Evolutionary conservation across 345 rosid genomes (phyloP), one percentile per base, ranked within the genome.

Genomic region (Populus deltoides): DNA sequence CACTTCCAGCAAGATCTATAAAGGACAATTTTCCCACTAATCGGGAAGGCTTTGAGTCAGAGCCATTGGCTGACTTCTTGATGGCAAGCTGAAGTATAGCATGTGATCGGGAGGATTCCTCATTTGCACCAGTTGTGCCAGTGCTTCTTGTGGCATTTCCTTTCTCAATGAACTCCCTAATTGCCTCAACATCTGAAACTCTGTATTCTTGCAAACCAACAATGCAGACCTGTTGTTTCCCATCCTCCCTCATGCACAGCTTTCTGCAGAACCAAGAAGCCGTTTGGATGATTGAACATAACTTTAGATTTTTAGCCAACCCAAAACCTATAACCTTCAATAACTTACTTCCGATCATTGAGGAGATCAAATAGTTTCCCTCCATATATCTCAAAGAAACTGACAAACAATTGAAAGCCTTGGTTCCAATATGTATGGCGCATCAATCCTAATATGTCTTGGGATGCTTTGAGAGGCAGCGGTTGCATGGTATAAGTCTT

Each of bases 401-500:
- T 89, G 77, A 89, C 88, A 84, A 83, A 82, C 74, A 90, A 83
- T 68, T 86, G 89, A 79, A 90, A 88, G 24, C 90, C 86, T 80
- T 88, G 89, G 77, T 83, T 89, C 67, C 85, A 59, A 81, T 89
- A 81, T 5, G 83, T 77, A 41, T 85, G 85, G 74, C 75, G 85
- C 90, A 90, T 85, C 68, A 86, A 76, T 71, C 87, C 81, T 73
- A 90, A 73, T 63, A 89, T 88, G 81, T 89, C 90, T 70, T 83
- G 90, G 45, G 91, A 85, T 75, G 94, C 94, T 80, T 86, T 90
- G 29, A 90, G 77, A 76, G 94, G 94, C 79, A 90, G 70, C 36
- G 92, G 92, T 75, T 90, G 89, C 93, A 90, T 90, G 2, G 93
- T 89, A 63, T 83, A 90, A 8, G 93, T 90, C 82, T 90, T 90